Conservation (phyloP, 768 basidiomycete species). For the Mycena metata region DNA sequence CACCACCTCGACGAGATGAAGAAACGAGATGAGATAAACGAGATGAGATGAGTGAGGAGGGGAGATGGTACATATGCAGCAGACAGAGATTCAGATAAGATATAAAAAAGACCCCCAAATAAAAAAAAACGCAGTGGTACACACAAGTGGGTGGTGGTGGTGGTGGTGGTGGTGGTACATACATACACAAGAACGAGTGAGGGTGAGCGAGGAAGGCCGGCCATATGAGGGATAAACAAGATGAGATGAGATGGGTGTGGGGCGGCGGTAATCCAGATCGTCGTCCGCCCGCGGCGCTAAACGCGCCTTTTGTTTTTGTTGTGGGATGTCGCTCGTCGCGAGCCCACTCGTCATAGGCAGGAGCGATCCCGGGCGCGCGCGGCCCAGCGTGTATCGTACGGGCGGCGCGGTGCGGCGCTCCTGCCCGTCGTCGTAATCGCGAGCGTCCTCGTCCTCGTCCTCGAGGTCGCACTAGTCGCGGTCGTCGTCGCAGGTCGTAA, state of each 20-base stretch:
- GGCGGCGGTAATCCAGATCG: no score
- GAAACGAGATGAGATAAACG: constrained; percentile 2
- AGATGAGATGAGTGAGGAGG: background rate
- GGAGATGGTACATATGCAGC: constrained; percentile 10
- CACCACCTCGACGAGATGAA: no score
- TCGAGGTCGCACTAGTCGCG: background rate
- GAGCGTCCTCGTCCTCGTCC: no score
- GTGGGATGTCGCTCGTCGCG: no score
- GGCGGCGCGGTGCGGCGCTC: no score
- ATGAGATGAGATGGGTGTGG: background rate
- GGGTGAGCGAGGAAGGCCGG: background rate
- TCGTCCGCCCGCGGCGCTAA: no score
- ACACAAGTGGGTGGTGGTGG: background rate
- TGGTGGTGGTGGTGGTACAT: background rate
- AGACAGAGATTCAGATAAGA: constrained; percentile 6
- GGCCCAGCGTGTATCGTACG: no score
- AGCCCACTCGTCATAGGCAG: no score
- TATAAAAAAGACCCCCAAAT: background rate
- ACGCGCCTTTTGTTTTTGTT: no score
- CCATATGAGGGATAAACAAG: constrained; percentile 27
- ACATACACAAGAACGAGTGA: background rate
- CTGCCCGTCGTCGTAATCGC: no score
- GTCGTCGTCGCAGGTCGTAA: background rate
- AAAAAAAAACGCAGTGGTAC: background rate
- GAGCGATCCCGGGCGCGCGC: no score